These are phyloP conservation scores for Cyathus striatus DNA, from an alignment of 768 basidiomycete genomes.

Conservation along the genomic window DNA sequence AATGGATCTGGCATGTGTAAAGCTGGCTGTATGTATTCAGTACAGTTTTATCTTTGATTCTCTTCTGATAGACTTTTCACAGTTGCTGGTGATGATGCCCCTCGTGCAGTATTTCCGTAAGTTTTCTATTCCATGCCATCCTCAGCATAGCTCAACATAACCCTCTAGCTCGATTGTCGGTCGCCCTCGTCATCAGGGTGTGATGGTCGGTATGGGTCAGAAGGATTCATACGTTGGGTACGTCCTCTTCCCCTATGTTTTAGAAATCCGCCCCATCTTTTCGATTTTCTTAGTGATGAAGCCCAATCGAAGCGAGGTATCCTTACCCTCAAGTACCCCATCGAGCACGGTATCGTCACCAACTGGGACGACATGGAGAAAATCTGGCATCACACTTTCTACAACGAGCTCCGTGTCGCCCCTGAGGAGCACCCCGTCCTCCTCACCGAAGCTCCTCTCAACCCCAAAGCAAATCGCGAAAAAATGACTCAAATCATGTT, in stretches of 20 bases:
- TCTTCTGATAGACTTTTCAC: no score
- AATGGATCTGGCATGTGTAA: constrained; percentile 99
- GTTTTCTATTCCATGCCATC: constrained; percentile 23
- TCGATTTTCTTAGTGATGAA: constrained; percentile 24
- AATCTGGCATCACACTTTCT: constrained; percentile 98
- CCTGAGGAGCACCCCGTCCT: constrained; percentile 92
- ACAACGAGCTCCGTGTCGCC: constrained; percentile 91
- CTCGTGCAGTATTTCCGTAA: constrained; percentile 93
- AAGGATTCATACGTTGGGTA: constrained; percentile 97
- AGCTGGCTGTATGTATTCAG: constrained; percentile 81
- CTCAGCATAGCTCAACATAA: constrained; percentile 3
- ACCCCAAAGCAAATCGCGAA: constrained; percentile 90
- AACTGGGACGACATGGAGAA: constrained; percentile 99
- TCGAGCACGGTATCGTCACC: constrained; percentile 92
- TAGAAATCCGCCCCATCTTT: constrained; percentile 5
- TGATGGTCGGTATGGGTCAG: constrained; percentile 96
- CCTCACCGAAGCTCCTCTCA: constrained; percentile 87
- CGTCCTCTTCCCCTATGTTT: constrained; percentile 17
- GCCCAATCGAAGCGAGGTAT: constrained; percentile 73
- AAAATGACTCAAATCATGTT: constrained; percentile 98
- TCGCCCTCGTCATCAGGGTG: constrained; percentile 90
- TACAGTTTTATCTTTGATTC: constrained; percentile 6
- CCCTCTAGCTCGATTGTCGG: constrained; percentile 81
- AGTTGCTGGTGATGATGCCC: constrained; percentile 86
- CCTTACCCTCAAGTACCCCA: constrained; percentile 88